These are phyloP conservation scores for Trichoderma asperellum DNA, from an alignment of 2,329 filamentous ascomycete species.

Conservation along the genomic window DNA sequence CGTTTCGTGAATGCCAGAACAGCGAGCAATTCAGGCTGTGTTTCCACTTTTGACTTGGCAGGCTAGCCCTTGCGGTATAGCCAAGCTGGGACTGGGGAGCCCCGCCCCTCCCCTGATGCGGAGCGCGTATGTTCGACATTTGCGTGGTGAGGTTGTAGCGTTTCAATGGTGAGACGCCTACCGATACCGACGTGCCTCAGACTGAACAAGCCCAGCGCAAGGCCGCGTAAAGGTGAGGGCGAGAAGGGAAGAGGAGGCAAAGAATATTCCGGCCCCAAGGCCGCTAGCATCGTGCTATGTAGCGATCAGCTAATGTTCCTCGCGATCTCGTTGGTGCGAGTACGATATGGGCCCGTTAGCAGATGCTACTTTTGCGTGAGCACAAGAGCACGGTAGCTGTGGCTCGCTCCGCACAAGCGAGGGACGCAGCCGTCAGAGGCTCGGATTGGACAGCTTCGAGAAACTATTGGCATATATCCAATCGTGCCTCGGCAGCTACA, in stretches of 20 bases:
- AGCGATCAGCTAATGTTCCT: neutral
- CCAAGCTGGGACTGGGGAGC: neutral
- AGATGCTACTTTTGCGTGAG: neutral
- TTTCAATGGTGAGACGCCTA: slow-evolving; percentile 28
- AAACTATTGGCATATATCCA: slow-evolving; percentile 13
- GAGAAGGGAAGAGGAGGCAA: neutral
- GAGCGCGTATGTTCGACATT: slow-evolving; percentile 21
- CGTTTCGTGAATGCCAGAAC: slow-evolving; percentile 2
- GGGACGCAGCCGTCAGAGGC: neutral
- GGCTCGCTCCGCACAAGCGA: neutral
- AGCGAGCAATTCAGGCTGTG: slow-evolving; percentile 7
- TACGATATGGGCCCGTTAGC: slow-evolving; percentile 1
- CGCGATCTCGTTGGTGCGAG: slow-evolving; percentile 11
- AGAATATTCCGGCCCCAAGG: neutral
- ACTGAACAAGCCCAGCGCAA: neutral
- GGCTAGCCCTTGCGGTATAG: neutral
- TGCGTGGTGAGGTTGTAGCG: slow-evolving; percentile 28
- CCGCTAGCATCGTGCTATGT: neutral
- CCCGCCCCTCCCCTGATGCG: slow-evolving; percentile 6
- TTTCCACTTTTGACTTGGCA: slow-evolving; percentile 13
- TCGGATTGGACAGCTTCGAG: slow-evolving; percentile 13
- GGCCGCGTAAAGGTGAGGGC: neutral
- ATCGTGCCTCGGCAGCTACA: slow-evolving; percentile 22
- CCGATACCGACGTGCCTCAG: slow-evolving; percentile 13
- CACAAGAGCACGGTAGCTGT: neutral